Evolutionary conservation across 148 eudicot genomes (phyloP).

Genomic region (Rhododendron henanense): DNA sequence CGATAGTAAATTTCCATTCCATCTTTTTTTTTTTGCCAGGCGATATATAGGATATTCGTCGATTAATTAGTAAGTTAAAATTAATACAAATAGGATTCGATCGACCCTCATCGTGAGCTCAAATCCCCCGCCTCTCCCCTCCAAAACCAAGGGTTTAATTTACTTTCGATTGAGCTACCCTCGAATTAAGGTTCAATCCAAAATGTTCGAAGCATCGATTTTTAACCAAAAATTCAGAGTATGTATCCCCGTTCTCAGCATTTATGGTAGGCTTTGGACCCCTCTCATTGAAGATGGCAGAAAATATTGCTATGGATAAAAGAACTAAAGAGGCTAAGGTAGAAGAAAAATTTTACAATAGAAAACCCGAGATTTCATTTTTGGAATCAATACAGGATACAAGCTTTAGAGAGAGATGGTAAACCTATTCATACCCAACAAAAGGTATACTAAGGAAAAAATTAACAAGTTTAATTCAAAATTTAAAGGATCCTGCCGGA

Average conservation of each 20-base stretch:
- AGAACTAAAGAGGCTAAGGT: not conserved
- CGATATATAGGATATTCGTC: no score
- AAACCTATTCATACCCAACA: not conserved
- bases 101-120: not conserved
- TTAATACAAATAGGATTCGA: not conserved
- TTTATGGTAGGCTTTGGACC: not conserved
- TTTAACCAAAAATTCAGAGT: not conserved
- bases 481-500: no score
- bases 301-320: not conserved
- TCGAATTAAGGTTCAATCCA: not conserved
- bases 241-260: not conserved
- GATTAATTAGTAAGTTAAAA: not conserved
- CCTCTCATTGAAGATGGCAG: not conserved
- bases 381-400: not conserved
- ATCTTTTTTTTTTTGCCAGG: not conserved
- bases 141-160: not conserved
- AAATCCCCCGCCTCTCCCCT: not conserved
- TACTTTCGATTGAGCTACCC: not conserved
- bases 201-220: not conserved
- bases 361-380: not conserved
- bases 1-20: not conserved
- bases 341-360: not conserved
- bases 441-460: not conserved
- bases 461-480: no score
- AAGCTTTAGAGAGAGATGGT: not conserved